Evolutionary conservation across 1,284 basidiomycete species (phyloP).

Genomic region (Moesziomyces antarcticus): DNA sequence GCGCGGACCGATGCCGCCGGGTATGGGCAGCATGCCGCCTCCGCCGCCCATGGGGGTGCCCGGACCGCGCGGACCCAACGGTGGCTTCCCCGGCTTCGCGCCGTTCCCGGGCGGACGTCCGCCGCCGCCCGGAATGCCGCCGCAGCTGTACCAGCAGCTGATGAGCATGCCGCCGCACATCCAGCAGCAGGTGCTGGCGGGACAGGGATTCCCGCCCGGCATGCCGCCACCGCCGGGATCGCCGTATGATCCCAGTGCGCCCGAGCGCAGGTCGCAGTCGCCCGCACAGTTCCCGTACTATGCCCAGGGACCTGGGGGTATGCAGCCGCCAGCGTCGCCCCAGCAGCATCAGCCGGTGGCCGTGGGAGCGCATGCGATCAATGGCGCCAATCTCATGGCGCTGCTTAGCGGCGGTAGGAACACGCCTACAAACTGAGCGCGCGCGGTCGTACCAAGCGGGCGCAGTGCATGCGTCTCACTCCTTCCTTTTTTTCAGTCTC

Average conservation of each 20-base stretch:
- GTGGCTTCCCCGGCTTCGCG: conserved; percentile 32
- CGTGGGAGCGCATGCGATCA: conserved; percentile 38
- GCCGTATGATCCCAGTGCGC: conserved; percentile 28
- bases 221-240: conserved; percentile 30
- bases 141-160: conserved; percentile 60
- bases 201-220: conserved; percentile 29
- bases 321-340: conserved; percentile 3
- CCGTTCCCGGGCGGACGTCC: conserved; percentile 33
- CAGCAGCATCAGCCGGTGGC: conserved; percentile 11
- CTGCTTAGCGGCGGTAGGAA: conserved; percentile 31
- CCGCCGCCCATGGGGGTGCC: conserved; percentile 36
- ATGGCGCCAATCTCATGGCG: conserved; percentile 53
- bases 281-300: conserved; percentile 38
- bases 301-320: conserved; percentile 6
- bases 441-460: too few relatives aligned
- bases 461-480: too few relatives aligned
- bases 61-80: conserved; percentile 23
- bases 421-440: conserved; percentile 16
- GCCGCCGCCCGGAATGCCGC: conserved; percentile 52
- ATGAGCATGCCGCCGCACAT: conserved; percentile 61
- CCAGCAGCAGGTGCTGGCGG: conserved; percentile 55
- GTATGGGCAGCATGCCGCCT: conserved; percentile 37
- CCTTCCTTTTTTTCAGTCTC: too few relatives aligned
- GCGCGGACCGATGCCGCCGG: conserved; percentile 45
- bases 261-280: conserved; percentile 12